Evolutionary conservation across 1,284 basidiomycete species (phyloP), one percentile per base, ranked within the genome.

Genomic region (Mycosarcoma maydis): DNA sequence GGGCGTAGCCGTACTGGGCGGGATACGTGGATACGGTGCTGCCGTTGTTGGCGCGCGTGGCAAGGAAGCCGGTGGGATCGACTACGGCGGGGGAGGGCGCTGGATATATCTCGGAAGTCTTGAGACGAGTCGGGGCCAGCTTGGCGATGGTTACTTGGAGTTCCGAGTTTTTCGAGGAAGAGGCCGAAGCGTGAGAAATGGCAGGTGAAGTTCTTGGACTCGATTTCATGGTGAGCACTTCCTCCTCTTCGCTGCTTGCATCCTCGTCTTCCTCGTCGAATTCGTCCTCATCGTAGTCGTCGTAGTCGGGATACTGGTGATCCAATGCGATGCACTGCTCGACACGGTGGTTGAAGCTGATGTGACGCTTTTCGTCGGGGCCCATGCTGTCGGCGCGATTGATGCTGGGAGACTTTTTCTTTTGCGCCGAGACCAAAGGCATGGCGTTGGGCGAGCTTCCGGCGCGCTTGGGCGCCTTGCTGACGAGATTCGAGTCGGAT

Each of bases 321-420:
- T 87, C 86, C 77, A 98, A 90, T n/a, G 95, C 91, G 68, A 98
- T 95, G 80, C 89, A 94, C 83, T 98, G 96, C 83, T 98, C 92
- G 33, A 98, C 95, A 78, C 94, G 95, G 1, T 94, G 95, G 83
- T 98, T 98, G 87, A 98, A 98, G 75, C 88, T 91, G 84, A 98
- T 98, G 82, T 98, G 95, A 65, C 87, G 86, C 83, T 88, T 89
- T 14, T 72, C 69, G 3, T 72, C 69, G 6, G 64, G 60, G 10
- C 29, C 41, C 2, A 40, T 30, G 24, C 69, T 72, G 40, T 72
- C 69, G 24, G 64, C 44, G 20, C 69, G 64, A n/a, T 40, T 45
- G 17, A 55, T 41, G 46, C 42, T 53, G 37, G 59, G 48, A 17
- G 55, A 45, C 40, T 57, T 57, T 26, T 62, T 55, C 54, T 60